These are phyloP conservation scores for Globisporangium carolinianum DNA, from an alignment of 352 stramenopile species.

Conservation along the genomic window DNA sequence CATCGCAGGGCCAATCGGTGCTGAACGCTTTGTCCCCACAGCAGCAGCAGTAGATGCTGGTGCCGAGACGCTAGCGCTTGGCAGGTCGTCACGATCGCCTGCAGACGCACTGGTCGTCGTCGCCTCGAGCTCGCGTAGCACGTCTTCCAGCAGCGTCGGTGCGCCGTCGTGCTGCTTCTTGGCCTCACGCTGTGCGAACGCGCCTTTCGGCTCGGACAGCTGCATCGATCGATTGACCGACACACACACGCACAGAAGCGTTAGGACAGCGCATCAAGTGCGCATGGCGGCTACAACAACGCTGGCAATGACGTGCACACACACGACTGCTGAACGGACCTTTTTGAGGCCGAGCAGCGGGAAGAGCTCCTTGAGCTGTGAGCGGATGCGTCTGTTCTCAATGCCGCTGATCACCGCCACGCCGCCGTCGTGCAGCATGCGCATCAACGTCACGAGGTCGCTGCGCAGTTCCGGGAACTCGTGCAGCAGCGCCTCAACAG, in stretches of 20 bases:
- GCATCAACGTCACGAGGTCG: constrained; percentile 59
- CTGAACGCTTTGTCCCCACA: constrained; percentile 1
- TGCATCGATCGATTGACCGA: constrained; percentile 6
- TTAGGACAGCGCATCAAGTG: too few species aligned
- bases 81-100: too few species aligned
- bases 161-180: constrained; percentile 3
- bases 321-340: constrained; percentile 14
- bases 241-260: too few species aligned
- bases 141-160: constrained; percentile 39
- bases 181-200: constrained; percentile 30
- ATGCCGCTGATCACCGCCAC: constrained; percentile 72
- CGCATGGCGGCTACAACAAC: too few species aligned
- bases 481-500: constrained; percentile 47
- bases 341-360: constrained; percentile 63
- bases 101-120: constrained; percentile 2
- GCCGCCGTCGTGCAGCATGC: constrained; percentile 73
- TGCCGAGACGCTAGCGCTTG: too few species aligned
- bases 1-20: constrained; percentile 50
- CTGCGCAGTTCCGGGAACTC: constrained; percentile 59
- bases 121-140: constrained; percentile 42
- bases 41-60: background rate
- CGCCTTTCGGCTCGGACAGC: constrained; percentile 44
- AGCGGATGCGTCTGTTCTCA: constrained; percentile 60
- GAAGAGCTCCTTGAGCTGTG: constrained; percentile 60
- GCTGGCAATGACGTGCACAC: too few species aligned